Evolutionary conservation across 2,329 filamentous ascomycete genomes (phyloP), one percentile per base, ranked within the genome.

Genomic region (Cladosporium halotolerans): DNA sequence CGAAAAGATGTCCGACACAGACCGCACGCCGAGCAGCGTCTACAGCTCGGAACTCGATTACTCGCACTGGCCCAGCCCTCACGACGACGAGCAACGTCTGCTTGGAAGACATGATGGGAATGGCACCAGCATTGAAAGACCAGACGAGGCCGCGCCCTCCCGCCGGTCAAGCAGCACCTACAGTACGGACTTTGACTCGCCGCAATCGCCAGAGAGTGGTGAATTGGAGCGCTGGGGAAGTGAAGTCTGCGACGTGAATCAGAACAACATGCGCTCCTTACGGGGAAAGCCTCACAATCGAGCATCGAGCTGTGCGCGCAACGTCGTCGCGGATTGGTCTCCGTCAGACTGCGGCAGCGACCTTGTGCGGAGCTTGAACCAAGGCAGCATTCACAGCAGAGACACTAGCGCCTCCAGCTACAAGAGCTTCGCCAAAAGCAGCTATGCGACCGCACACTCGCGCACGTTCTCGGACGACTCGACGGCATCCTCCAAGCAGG

Each of bases 371-470:
- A 38, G 33, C 13, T 51, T 40, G 16, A 39, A 11, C 3, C 16
- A 40, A 18, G 43, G 48, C 33, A 51, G 48, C 18, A 23, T 51
- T 3, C 38, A 51, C 48, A 51, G 48, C 48, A 19, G 32, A 34
- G 40, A 51, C 40, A 44, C 39, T n/a, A 51, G 48, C n/a, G 23
- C 44, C 8, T 40, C 36, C 16, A 39, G 40, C 40, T 33, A 41
- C 31, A 33, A 31, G 38, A 43, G 39, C 38, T 34, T 31, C 11
- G 40, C 39, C 8, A 51, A 31, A 28, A 38, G 40, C 16, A 28
- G 23, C 23, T 28, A 28, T 28, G 33, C 18, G 14, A 36, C 40
- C 40, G 38, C 13, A n/a, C 48, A 51, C 31, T 42, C 48, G 13
- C 48, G 31, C 18, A 18, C 13, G 1, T 9, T 36, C 2, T 51